These are phyloP conservation scores for Entomortierella beljakovae DNA, from an alignment of 192 early-diverging fungal species.

Conservation along the genomic window DNA sequence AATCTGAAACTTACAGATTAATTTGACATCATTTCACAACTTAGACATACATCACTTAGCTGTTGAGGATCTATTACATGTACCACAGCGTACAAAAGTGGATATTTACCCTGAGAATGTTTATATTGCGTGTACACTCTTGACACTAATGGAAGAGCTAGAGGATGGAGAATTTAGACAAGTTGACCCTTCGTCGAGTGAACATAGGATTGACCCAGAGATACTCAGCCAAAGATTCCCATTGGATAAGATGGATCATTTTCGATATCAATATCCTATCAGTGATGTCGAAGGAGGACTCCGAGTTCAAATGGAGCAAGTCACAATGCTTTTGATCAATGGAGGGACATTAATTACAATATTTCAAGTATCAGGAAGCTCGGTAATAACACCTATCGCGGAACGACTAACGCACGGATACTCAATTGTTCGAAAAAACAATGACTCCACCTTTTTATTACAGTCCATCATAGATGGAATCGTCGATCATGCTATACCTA, in stretches of 20 bases:
- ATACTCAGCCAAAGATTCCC: constrained; percentile 25
- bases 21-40: too few species aligned
- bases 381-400: constrained; percentile 51
- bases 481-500: constrained; percentile 60
- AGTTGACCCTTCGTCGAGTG: constrained; percentile 13
- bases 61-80: constrained; percentile 43
- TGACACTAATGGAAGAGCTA: constrained; percentile 29
- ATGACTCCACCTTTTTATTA: constrained; percentile 57
- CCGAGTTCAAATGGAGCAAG: constrained; percentile 50
- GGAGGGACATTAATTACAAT: constrained; percentile 55
- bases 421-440: constrained; percentile 40
- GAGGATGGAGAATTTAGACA: constrained; percentile 24
- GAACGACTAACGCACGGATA: constrained; percentile 39
- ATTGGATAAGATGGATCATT: constrained; percentile 41
- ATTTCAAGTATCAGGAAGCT: constrained; percentile 53
- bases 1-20: too few species aligned
- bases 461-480: constrained; percentile 61
- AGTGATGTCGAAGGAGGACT: background rate
- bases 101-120: constrained; percentile 47
- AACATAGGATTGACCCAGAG: constrained; percentile 25
- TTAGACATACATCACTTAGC: constrained; percentile 46
- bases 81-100: constrained; percentile 49
- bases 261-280: constrained; percentile 15
- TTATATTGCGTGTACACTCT: constrained; percentile 37
- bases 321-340: constrained; percentile 49